phyloP scores from a whole-genome alignment of 2,329 filamentous ascomycete species.

The Thermomyces lanuginosus region DNA sequence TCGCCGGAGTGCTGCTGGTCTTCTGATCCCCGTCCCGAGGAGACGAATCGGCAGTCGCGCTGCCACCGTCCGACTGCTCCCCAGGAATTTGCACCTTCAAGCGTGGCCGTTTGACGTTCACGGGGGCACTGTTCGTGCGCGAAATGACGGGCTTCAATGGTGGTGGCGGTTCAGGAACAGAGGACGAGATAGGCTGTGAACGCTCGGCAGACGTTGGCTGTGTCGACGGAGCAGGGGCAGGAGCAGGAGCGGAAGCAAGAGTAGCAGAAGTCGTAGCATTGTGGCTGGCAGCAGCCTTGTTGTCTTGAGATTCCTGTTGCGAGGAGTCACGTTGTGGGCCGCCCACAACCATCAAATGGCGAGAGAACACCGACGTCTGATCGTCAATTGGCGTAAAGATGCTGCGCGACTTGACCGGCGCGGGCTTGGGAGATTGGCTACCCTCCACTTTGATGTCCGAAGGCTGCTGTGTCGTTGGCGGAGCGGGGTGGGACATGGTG shows the following conservation, averaged over 20 bases:
- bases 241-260: slow-evolving; percentile 40
- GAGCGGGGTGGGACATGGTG: slow-evolving; percentile 43
- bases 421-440: slow-evolving; percentile 45
- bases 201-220: slow-evolving; percentile 32
- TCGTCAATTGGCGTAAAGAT: slow-evolving; percentile 98
- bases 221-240: slow-evolving; percentile 33
- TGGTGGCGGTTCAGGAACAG: slow-evolving; percentile 53
- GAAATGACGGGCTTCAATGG: no score
- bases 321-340: slow-evolving; percentile 28
- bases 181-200: slow-evolving; percentile 40
- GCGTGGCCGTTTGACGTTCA: slow-evolving; percentile 55
- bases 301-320: slow-evolving; percentile 18
- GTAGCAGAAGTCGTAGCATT: slow-evolving; percentile 43
- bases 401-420: slow-evolving; percentile 58
- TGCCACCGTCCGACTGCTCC: slow-evolving; percentile 61
- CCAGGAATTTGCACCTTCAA: slow-evolving; percentile 92
- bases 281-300: slow-evolving; percentile 37
- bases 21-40: slow-evolving; percentile 46
- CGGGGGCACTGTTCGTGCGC: slow-evolving; percentile 59
- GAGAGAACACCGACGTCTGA: slow-evolving; percentile 69
- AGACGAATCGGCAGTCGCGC: slow-evolving; percentile 55
- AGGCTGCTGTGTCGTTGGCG: slow-evolving; percentile 38
- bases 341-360: slow-evolving; percentile 53
- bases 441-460: slow-evolving; percentile 23
- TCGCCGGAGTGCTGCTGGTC: slow-evolving; percentile 42